Evolutionary conservation across 352 stramenopile species (phyloP).

Genomic region (Pythium monospermum): DNA sequence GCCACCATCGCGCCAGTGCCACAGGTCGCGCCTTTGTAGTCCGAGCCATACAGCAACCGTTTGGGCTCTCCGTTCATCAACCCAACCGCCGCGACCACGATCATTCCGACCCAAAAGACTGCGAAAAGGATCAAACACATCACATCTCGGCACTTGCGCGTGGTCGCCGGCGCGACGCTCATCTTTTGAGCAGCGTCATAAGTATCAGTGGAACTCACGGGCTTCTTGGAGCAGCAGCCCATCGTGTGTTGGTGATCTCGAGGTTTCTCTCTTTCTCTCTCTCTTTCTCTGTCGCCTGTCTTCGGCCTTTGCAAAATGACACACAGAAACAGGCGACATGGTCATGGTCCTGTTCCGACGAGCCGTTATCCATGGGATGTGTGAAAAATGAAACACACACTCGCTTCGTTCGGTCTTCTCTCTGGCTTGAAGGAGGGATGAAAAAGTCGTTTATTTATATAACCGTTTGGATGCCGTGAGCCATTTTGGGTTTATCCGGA

Average conservation of each 20-base stretch:
- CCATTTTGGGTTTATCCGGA: no score
- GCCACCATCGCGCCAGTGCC: slow-evolving; percentile 41
- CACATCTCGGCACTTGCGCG: slow-evolving; percentile 72
- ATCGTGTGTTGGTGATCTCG: no score
- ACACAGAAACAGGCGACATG: no score
- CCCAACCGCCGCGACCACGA: slow-evolving; percentile 56
- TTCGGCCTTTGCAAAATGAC: not conserved
- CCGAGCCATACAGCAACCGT: slow-evolving; percentile 66
- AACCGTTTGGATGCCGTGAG: not conserved
- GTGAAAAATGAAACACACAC: not conserved
- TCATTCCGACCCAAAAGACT: slow-evolving; percentile 48
- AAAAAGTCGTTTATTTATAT: no score
- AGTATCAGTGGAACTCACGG: slow-evolving; percentile 31
- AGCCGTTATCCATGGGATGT: no score
- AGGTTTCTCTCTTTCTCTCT: no score
- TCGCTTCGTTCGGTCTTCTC: not conserved
- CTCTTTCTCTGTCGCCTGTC: no score
- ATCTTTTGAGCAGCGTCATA: slow-evolving; percentile 20
- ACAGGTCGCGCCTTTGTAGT: slow-evolving; percentile 71
- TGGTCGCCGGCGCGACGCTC: slow-evolving; percentile 46
- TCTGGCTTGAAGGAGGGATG: no score
- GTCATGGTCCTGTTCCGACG: no score
- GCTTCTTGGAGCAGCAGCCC: slow-evolving; percentile 63
- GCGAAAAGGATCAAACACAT: slow-evolving; percentile 38
- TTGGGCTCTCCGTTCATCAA: slow-evolving; percentile 68